Evolutionary conservation across 2,329 filamentous ascomycete species (phyloP), one percentile per base, ranked within the genome.

Genomic region (Neofusicoccum sp.): DNA sequence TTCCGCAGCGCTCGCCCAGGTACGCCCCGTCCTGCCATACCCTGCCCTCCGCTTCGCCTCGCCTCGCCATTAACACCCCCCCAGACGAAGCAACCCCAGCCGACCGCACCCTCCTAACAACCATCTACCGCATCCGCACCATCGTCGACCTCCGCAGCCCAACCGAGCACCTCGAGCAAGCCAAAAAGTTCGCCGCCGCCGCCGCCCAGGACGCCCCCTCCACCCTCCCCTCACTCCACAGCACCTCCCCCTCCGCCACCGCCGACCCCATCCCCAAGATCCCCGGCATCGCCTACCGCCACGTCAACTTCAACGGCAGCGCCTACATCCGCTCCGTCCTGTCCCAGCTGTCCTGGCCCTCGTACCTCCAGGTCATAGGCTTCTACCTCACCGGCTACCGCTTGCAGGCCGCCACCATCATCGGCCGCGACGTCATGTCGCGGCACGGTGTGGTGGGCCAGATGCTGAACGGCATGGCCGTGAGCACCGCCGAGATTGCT

Each of bases 131-230:
- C 24, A 84, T 96, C 64, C 84, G 81, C 65, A 90, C 86, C 2
- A 84, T 96, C 41, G 83, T 96, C 62, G 92, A 96, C 76, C 78
- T 96, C 9, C 84, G 92, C 60, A 90, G 91, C 63, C 86, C 88
- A 66, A 91, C 89, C 24, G 90, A 93, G 73, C 88, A 91, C 68
- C 79, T 85, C 64, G 84, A 86, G 69, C 87, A 89, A 68, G 82
- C 84, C 11, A 80, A 85, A 62, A 90, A 88, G 71, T 82, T 83
- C 31, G 72, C 79, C 80, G 63, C 51, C 24, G 36, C 70, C 45
- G 14, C 20, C 24, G 31, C 43, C 38, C 20, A n/a, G 14, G 80
- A 51, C 72, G 75, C 53, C 28, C 78, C 80, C 63, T 30, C 51
- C 30, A 33, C 26, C 33, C n/a, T 56, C 14, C 51, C 51, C 8